A percentile compares a stretch with the other conserved stretches of the same genome.
Evolutionary conservation across 2,329 filamentous ascomycete species (phyloP).

Genomic region (Hymenoscyphus fructigenus): DNA sequence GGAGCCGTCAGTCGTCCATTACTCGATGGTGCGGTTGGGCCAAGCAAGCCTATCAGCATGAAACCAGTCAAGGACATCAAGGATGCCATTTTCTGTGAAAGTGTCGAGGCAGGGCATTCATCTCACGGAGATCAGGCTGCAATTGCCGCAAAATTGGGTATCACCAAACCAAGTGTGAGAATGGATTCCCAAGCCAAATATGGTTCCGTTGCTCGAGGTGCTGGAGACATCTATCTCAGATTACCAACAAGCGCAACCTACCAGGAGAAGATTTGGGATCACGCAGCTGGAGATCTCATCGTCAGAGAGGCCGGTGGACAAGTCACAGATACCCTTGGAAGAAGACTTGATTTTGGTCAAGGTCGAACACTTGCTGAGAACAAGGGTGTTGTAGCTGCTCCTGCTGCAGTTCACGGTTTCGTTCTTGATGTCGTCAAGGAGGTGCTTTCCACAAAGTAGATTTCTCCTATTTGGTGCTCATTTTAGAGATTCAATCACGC

Average conservation of each 20-base stretch:
- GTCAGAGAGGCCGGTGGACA: conserved; percentile 90
- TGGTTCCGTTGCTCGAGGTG: conserved; percentile 88
- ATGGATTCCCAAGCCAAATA: conserved; percentile 99
- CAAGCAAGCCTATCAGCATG: conserved; percentile 72
- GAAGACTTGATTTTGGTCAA: conserved; percentile 79
- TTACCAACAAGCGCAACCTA: conserved; percentile 84
- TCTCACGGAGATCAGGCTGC: conserved; percentile 83
- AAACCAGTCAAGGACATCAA: conserved; percentile 70
- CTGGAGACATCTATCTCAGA: conserved; percentile 91
- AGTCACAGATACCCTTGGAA: conserved; percentile 86
- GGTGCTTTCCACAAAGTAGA: conserved; percentile 57
- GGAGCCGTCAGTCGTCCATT: conserved; percentile 81
- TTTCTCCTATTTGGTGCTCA: background rate
- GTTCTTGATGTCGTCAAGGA: conserved; percentile 82
- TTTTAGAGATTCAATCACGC: background rate
- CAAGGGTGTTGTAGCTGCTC: conserved; percentile 90
- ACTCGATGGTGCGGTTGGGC: conserved; percentile 51
- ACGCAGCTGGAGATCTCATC: conserved; percentile 91
- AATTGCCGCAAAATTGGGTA: conserved; percentile 82
- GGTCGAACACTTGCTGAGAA: conserved; percentile 86
- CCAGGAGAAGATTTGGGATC: conserved; percentile 99
- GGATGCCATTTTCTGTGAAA: conserved; percentile 91
- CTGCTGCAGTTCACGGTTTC: conserved; percentile 68
- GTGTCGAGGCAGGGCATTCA: conserved; percentile 90
- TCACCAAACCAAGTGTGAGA: conserved; percentile 83